phyloP scores from a whole-genome alignment of 805 yeast genomes.

The Saccharomycopsis fibuligera region DNA sequence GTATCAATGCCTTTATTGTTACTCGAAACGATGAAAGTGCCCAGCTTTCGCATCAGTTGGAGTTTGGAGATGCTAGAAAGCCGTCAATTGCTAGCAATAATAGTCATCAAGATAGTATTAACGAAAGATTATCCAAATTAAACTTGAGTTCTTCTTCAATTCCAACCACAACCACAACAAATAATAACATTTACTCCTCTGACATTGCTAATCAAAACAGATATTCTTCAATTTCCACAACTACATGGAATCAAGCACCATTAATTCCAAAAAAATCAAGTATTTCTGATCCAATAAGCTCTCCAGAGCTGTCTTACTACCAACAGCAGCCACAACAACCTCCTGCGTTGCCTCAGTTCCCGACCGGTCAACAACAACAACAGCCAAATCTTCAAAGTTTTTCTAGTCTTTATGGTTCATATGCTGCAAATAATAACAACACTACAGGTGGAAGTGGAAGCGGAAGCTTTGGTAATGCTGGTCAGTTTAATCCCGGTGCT shows the following conservation, averaged over 20 bases:
- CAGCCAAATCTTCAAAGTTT: not conserved
- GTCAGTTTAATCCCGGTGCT: too few relatives aligned
- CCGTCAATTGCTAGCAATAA: not conserved
- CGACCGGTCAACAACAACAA: not conserved
- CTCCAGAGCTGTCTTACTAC: constrained; percentile 9
- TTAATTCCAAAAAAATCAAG: constrained; percentile 15
- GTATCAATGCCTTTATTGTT: constrained; percentile 24
- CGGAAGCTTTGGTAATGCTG: too few relatives aligned
- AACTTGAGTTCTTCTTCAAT: constrained; percentile 17
- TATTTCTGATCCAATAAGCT: constrained; percentile 6
- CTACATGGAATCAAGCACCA: constrained; percentile 15
- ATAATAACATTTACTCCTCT: constrained; percentile 21
- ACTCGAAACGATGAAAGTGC: constrained; percentile 25
- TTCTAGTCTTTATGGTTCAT: not conserved
- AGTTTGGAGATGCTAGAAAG: not conserved
- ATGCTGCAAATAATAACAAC: not conserved
- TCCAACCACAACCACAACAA: constrained; percentile 14
- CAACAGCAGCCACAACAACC: constrained; percentile 11
- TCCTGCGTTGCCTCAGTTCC: constrained; percentile 10
- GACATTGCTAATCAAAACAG: constrained; percentile 26
- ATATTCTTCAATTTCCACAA: constrained; percentile 20
- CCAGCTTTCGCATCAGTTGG: constrained; percentile 12
- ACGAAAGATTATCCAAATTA: constrained; percentile 23
- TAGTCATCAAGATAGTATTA: too few relatives aligned
- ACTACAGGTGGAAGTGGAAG: not conserved